phyloP scores from a whole-genome alignment of 2,329 filamentous ascomycete species.

The Pyricularia grisea region DNA sequence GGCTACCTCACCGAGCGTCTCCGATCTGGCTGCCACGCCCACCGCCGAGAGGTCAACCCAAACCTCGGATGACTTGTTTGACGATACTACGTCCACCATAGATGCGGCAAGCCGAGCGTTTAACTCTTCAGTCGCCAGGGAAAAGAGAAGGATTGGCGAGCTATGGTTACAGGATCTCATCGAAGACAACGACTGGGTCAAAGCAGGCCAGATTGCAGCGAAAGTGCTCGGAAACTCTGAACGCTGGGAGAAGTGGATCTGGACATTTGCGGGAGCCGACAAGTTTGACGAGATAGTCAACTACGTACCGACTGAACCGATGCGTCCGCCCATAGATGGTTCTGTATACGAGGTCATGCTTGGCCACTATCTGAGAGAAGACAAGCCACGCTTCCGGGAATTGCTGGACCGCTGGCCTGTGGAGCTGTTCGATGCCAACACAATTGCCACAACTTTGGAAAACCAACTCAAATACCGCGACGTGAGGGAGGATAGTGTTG shows the following conservation, averaged over 20 bases:
- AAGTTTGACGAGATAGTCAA: constrained; percentile 85
- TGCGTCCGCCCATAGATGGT: constrained; percentile 69
- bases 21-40: constrained; percentile 27
- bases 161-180: constrained; percentile 87
- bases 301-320: constrained; percentile 68
- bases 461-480: constrained; percentile 71
- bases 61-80: constrained; percentile 57
- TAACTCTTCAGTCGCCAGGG: constrained; percentile 65
- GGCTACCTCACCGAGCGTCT: constrained; percentile 28
- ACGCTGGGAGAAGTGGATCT: constrained; percentile 93
- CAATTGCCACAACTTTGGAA: constrained; percentile 69
- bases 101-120: constrained; percentile 48
- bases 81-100: constrained; percentile 51
- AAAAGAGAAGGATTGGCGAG: constrained; percentile 86
- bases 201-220: constrained; percentile 71
- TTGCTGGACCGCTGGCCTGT: constrained; percentile 76
- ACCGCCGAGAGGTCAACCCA: constrained; percentile 26
- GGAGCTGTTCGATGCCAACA: constrained; percentile 72
- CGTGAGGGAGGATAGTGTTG: constrained; percentile 64
- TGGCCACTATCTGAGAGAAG: constrained; percentile 74
- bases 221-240: constrained; percentile 72
- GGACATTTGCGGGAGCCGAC: constrained; percentile 76
- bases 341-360: constrained; percentile 84
- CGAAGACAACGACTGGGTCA: constrained; percentile 61
- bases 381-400: constrained; percentile 67